Conservation (phyloP, 371 early-diverging fungal species). For the Apophysomyces trapeziformis region DNA sequence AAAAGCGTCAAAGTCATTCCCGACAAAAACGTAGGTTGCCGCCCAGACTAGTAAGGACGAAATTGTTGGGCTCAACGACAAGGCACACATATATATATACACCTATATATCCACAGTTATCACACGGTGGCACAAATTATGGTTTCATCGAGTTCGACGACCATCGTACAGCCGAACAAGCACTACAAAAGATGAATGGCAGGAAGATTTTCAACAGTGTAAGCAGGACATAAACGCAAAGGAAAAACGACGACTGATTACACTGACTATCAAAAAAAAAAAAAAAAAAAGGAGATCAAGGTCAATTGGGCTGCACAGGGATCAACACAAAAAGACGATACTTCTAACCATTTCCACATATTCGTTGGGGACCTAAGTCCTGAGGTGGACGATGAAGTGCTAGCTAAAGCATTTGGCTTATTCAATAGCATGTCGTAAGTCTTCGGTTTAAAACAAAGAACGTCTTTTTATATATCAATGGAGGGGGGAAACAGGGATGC, state of each 20-base stretch:
- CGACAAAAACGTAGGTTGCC: constrained; percentile 73
- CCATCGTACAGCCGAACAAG: constrained; percentile 74
- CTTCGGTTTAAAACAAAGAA: not conserved
- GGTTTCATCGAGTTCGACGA: constrained; percentile 91
- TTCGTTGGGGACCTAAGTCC: constrained; percentile 88
- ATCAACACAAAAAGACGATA: constrained; percentile 57
- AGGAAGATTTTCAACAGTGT: constrained; percentile 67
- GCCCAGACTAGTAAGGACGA: constrained; percentile 12
- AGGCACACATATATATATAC: constrained; percentile 2
- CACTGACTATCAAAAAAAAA: not conserved
- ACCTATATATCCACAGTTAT: constrained; percentile 12
- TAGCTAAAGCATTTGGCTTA: constrained; percentile 67
- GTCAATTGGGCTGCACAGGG: constrained; percentile 57
- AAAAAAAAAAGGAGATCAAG: constrained; percentile 51
- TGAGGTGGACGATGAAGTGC: constrained; percentile 80
- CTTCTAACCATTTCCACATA: constrained; percentile 75
- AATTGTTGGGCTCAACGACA: constrained; percentile 11
- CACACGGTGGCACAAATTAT: constrained; percentile 68
- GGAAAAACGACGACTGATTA: not conserved
- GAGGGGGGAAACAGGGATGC: constrained; percentile 34
- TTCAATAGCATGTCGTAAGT: constrained; percentile 70
- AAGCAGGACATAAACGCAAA: constrained; percentile 5
- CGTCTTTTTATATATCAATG: constrained; percentile 10
- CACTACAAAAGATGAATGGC: constrained; percentile 80
- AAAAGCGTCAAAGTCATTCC: constrained; percentile 78